Evolutionary conservation across 2,329 filamentous ascomycete species (phyloP).

Genomic region (Penicillium janthinellum): DNA sequence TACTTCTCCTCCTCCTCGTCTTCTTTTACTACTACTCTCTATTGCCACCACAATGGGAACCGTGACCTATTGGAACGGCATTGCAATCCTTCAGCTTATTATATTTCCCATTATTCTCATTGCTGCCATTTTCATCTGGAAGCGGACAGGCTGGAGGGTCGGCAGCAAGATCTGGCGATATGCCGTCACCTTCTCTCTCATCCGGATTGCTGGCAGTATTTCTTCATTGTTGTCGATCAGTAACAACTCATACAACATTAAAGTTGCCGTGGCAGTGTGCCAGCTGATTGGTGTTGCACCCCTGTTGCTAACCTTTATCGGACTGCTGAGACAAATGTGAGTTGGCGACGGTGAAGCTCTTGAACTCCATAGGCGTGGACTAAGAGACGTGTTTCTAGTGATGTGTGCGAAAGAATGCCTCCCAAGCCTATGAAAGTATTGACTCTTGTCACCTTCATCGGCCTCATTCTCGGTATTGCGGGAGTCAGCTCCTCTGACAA

Average conservation of each 20-base stretch:
- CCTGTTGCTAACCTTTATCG: too few relatives aligned
- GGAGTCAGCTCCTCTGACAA: conserved; percentile 20
- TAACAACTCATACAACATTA: conserved; percentile 10
- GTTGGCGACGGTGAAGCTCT: background rate
- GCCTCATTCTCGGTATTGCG: conserved; percentile 28
- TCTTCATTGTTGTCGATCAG: conserved; percentile 27
- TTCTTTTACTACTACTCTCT: background rate
- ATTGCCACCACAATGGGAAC: conserved; percentile 16
- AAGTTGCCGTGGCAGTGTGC: too few relatives aligned
- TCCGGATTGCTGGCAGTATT: conserved; percentile 33
- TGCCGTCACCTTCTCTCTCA: conserved; percentile 30
- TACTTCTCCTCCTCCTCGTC: too few relatives aligned
- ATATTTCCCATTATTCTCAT: conserved; percentile 28
- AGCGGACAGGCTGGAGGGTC: conserved; percentile 28
- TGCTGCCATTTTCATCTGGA: conserved; percentile 31
- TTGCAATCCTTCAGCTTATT: conserved; percentile 35
- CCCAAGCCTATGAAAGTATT: conserved; percentile 7
- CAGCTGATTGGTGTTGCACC: too few relatives aligned
- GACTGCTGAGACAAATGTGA: conserved; percentile 9
- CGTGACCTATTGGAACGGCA: conserved; percentile 29
- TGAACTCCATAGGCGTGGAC: background rate
- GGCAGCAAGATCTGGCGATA: conserved; percentile 34
- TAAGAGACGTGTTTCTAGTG: background rate
- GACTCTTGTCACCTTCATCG: conserved; percentile 20
- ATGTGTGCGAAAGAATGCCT: conserved; percentile 19